phyloP scores from a whole-genome alignment of 2,329 filamentous ascomycete genomes.

The Elsinoe australis region DNA sequence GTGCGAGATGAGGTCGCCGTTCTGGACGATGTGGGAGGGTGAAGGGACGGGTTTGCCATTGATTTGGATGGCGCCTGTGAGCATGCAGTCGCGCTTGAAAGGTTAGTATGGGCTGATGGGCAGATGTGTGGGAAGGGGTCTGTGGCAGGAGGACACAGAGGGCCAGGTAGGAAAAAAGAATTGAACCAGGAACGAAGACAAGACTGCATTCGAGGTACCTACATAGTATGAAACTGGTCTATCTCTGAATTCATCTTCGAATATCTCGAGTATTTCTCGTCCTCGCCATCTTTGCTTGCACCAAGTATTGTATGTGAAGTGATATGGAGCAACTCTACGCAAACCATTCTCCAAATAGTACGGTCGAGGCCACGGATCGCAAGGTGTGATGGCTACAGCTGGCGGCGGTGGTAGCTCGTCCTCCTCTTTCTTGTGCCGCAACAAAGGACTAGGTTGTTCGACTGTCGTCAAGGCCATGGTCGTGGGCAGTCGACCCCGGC shows the following conservation, averaged over 20 bases:
- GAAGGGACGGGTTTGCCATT: conserved; percentile 63
- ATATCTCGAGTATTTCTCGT: conserved; percentile 74
- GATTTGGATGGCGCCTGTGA: conserved; percentile 67
- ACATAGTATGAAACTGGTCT: conserved; percentile 79
- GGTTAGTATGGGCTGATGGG: conserved; percentile 21
- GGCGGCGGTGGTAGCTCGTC: conserved; percentile 40
- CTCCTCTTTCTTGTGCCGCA: conserved; percentile 25
- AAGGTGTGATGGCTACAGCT: conserved; percentile 45
- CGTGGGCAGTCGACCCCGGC: conserved; percentile 39
- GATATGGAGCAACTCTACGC: conserved; percentile 75
- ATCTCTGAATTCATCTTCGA: conserved; percentile 86
- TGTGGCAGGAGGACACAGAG: neutral
- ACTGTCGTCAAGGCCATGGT: conserved; percentile 40
- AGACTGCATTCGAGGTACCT: conserved; percentile 26
- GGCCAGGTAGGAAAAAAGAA: neutral
- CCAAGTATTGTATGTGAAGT: conserved; percentile 90
- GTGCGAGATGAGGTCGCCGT: conserved; percentile 87
- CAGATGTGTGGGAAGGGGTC: neutral
- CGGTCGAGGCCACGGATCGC: conserved; percentile 56
- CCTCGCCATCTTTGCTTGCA: conserved; percentile 92
- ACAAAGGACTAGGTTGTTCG: conserved; percentile 24
- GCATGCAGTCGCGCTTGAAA: conserved; percentile 62
- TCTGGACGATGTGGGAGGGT: conserved; percentile 65
- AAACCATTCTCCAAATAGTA: conserved; percentile 81
- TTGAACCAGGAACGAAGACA: neutral